Evolutionary conservation across 2,329 filamentous ascomycete species (phyloP), one percentile per base, ranked within the genome.

Genomic region (Neopestalotiopsis clavispora): DNA sequence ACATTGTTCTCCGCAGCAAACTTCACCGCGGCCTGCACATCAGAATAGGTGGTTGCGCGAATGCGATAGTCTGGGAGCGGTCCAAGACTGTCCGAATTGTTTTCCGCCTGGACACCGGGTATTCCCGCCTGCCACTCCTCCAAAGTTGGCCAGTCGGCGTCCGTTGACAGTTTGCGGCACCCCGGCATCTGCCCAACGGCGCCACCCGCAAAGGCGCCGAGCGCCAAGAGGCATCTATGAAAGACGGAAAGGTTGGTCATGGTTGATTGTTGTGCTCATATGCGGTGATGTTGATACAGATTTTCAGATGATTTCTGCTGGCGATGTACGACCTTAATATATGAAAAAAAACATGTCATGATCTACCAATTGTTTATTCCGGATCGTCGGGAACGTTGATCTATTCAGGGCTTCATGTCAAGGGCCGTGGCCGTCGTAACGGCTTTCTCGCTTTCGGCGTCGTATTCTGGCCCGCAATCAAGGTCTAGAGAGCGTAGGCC

Each of bases 11-110:
- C 12, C 10, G 57, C 30, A 6, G 57, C 57, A 17, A 59, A 59
- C 30, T n/a, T 28, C 4, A 32, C 57, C 4, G 57, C 57, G 2
- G 57, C 57, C 9, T 52, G 57, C 4, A 59, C 57, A 59, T 59
- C 57, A 12, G 57, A 28, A 32, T 59, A 28, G 28, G 20, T 30
- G 30, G 57, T 59, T 20, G 57, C 57, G 23, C 57, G 23, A 30
- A 30, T 59, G 57, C 30, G 57, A 32, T 59, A 59, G 57, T 59
- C 57, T 14, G 57, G 57, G 3, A 59, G 57, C 13, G 57, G 57
- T 30, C 57, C 57, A 17, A 59, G 30, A 30, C 57, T 59, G 57
- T 52, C 57, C 9, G 14, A 14, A 32, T 59, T 30, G 57, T 59
- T 59, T 20, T 59, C 23, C 9, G 23, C 30, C 57, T 59, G 57